Evolutionary conservation across 2,329 filamentous ascomycete species (phyloP).

Genomic region (Aspergillus ochraceus): DNA sequence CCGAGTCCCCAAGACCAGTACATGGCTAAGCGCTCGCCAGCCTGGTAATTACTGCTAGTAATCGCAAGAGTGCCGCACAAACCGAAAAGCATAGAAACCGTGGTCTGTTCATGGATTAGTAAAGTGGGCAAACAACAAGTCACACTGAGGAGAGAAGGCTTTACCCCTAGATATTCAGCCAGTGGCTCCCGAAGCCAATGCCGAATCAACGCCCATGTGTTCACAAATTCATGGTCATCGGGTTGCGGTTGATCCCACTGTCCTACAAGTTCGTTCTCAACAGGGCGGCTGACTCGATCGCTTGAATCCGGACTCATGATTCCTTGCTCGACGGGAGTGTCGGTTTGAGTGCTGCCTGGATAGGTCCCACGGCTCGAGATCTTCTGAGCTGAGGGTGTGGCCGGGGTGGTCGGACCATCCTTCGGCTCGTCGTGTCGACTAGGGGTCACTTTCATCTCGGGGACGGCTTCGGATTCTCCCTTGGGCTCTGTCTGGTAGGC

Average conservation of each 20-base stretch:
- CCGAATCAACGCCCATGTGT: constrained; percentile 28
- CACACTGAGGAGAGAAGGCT: not conserved
- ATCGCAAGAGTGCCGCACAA: constrained; percentile 27
- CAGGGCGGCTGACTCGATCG: too few species aligned
- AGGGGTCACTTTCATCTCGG: not conserved
- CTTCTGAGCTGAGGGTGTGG: not conserved
- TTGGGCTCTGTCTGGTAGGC: not conserved
- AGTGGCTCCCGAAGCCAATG: constrained; percentile 28
- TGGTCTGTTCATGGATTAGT: constrained; percentile 14
- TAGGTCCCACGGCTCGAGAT: too few species aligned
- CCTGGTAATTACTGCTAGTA: constrained; percentile 22
- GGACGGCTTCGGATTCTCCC: constrained; percentile 8
- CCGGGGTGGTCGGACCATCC: not conserved
- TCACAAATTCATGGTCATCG: constrained; percentile 15
- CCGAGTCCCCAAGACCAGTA: constrained; percentile 29
- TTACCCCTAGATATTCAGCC: constrained; percentile 31
- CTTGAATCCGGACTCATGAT: too few species aligned
- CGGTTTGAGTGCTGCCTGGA: too few species aligned
- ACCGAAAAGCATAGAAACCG: constrained; percentile 31
- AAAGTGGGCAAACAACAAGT: not conserved
- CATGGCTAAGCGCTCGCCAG: constrained; percentile 23
- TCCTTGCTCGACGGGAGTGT: too few species aligned
- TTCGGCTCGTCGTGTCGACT: not conserved
- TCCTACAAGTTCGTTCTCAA: too few species aligned
- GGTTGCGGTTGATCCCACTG: not conserved